A percentile compares a stretch with the other conserved stretches of the same genome.
These are phyloP conservation scores for Aphanomyces cochlioides DNA, from an alignment of 352 stramenopile species.

Conservation along the genomic window DNA sequence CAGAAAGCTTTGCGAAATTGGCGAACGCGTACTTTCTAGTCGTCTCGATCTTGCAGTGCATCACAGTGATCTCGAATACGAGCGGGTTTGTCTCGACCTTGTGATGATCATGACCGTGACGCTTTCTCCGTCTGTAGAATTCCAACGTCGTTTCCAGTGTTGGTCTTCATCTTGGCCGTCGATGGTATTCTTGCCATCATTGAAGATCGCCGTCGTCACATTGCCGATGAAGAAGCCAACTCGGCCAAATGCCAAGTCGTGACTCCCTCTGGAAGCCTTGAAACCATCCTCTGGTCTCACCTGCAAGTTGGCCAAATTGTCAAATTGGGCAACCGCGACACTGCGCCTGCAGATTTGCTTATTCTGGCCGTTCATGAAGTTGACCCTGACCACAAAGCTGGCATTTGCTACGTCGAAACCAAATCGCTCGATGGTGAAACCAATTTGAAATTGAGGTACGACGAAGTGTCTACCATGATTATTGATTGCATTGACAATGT, in stretches of 20 bases:
- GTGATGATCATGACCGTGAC: background rate
- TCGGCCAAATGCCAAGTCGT: constrained; percentile 61
- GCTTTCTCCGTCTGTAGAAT: constrained; percentile 30
- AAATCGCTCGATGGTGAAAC: constrained; percentile 87
- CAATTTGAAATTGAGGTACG: constrained; percentile 78
- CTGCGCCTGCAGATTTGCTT: constrained; percentile 75
- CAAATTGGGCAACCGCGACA: constrained; percentile 76
- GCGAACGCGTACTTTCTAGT: constrained; percentile 92
- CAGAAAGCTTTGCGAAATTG: constrained; percentile 91
- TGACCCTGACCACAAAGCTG: constrained; percentile 52
- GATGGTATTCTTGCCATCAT: constrained; percentile 80
- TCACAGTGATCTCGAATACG: constrained; percentile 82
- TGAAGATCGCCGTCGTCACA: constrained; percentile 75
- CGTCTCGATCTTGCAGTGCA: constrained; percentile 80
- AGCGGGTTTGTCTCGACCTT: constrained; percentile 31
- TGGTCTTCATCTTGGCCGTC: constrained; percentile 85
- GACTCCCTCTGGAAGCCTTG: constrained; percentile 44
- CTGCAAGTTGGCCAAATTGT: constrained; percentile 79
- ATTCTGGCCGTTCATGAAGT: constrained; percentile 75
- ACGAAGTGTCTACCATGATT: background rate
- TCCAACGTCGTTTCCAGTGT: constrained; percentile 75
- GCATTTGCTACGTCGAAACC: constrained; percentile 86
- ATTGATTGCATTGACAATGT: background rate
- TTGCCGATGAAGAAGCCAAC: constrained; percentile 82
- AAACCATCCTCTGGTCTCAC: constrained; percentile 62